Evolutionary conservation across 2,329 filamentous ascomycete species (phyloP).

Genomic region (Knoxdaviesia capensis): DNA sequence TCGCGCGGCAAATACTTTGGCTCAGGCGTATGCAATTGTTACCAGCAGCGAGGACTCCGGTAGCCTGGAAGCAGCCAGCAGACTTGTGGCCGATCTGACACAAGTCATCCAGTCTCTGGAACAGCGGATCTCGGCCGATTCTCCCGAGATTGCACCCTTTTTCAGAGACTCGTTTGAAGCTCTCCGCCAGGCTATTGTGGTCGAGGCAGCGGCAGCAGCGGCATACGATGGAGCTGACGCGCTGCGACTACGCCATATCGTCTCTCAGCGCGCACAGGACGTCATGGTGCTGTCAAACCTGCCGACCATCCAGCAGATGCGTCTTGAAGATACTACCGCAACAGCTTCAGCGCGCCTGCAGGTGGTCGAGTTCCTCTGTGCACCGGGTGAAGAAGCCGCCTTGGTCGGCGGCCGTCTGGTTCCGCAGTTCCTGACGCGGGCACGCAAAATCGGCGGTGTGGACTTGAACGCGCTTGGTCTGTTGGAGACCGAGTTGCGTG

Average conservation of each 20-base stretch:
- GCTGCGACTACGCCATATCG: neutral
- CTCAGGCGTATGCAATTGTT: slow-evolving; percentile 34
- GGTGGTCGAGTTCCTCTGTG: slow-evolving; percentile 24
- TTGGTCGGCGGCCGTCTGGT: slow-evolving; percentile 20
- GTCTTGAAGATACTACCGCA: slow-evolving; percentile 15
- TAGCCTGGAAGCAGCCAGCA: slow-evolving; percentile 17
- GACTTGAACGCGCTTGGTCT: slow-evolving; percentile 39
- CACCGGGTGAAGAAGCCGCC: slow-evolving; percentile 13
- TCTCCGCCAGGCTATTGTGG: slow-evolving; percentile 29
- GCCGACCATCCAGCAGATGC: slow-evolving; percentile 21
- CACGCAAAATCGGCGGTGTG: slow-evolving; percentile 29
- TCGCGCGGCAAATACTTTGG: slow-evolving; percentile 31
- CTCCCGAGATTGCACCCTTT: slow-evolving; percentile 23
- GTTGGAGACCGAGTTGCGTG: slow-evolving; percentile 43
- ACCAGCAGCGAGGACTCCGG: slow-evolving; percentile 16
- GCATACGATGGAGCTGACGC: neutral
- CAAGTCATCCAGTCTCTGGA: slow-evolving; percentile 30
- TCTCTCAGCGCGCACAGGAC: slow-evolving; percentile 10
- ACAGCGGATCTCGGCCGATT: slow-evolving; percentile 19
- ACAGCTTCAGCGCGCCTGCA: slow-evolving; percentile 16
- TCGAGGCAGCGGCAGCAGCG: slow-evolving; percentile 12
- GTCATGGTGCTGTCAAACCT: slow-evolving; percentile 27
- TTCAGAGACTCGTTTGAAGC: slow-evolving; percentile 34
- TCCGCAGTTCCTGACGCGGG: slow-evolving; percentile 30
- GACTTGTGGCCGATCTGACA: slow-evolving; percentile 26